Conservation (phyloP, 2,329 filamentous ascomycete species). For the Cytospora piceae region DNA sequence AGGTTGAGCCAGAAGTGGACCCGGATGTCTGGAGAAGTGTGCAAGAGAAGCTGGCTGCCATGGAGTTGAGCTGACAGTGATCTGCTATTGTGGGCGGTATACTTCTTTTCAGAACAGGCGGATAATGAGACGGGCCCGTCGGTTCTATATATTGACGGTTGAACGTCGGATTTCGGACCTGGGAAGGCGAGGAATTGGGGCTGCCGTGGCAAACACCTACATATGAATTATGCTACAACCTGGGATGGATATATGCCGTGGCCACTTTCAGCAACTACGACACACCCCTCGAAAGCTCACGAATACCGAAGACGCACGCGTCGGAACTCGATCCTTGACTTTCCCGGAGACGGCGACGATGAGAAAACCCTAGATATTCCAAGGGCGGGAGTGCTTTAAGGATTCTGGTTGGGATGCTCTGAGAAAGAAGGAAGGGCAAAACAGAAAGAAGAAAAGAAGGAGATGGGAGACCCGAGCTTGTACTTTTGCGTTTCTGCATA, state of each 20-base stretch:
- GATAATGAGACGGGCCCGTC: not conserved
- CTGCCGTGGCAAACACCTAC: not conserved
- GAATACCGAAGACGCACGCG: not conserved
- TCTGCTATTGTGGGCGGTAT: not conserved
- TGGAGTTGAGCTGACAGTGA: conserved; percentile 40
- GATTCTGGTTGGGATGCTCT: too few relatives aligned
- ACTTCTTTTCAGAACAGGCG: conserved; percentile 3
- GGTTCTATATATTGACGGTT: too few relatives aligned
- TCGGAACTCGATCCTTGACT: not conserved
- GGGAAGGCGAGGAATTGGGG: not conserved
- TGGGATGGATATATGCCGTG: not conserved
- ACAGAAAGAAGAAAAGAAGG: not conserved
- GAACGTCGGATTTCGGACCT: not conserved
- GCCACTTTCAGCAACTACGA: not conserved
- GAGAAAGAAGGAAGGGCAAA: not conserved
- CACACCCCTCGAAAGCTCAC: not conserved
- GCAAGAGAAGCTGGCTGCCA: conserved; percentile 55
- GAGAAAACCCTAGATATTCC: not conserved
- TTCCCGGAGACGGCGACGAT: not conserved
- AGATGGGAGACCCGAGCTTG: not conserved
- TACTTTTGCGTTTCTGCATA: conserved; percentile 13
- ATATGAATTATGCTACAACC: not conserved
- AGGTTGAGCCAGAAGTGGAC: conserved; percentile 64
- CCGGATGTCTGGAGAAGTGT: conserved; percentile 62
- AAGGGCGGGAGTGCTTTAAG: not conserved